A percentile compares a stretch with the other conserved stretches of the same genome.
These are phyloP conservation scores for Dictyostelium firmibasis DNA, from an alignment of 78 protist species.

Conservation along the genomic window DNA sequence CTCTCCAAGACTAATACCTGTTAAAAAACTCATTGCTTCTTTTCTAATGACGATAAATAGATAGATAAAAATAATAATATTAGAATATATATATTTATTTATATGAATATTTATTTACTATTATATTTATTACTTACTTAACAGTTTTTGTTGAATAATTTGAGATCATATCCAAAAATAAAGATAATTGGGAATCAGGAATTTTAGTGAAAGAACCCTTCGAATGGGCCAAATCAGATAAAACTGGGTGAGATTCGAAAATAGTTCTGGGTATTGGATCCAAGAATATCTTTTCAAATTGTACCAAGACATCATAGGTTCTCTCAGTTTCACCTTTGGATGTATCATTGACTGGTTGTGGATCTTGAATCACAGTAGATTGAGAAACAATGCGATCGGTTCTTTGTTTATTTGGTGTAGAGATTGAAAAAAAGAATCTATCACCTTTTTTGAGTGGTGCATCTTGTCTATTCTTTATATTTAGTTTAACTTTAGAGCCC, in stretches of 20 bases:
- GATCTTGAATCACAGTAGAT: constrained; percentile 20
- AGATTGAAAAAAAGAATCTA: constrained; percentile 43
- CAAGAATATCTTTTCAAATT: constrained; percentile 23
- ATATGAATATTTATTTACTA: no score
- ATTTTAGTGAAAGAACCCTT: constrained; percentile 25
- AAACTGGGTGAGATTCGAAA: not conserved
- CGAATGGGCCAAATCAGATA: not conserved
- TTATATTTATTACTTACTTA: not conserved
- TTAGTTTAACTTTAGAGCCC: constrained; percentile 15
- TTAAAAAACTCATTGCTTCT: constrained; percentile 53
- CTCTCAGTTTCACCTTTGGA: not conserved
- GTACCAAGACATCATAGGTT: not conserved
- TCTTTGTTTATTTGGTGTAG: not conserved
- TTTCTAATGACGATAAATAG: constrained; percentile 7
- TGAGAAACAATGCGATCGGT: constrained; percentile 21
- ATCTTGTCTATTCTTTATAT: constrained; percentile 18
- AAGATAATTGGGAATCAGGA: constrained; percentile 24
- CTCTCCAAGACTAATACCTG: constrained; percentile 55
- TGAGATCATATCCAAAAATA: constrained; percentile 5
- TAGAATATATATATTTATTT: not conserved
- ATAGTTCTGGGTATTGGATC: constrained; percentile 52
- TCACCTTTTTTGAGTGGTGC: constrained; percentile 21
- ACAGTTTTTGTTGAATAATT: not conserved
- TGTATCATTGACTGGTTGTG: not conserved
- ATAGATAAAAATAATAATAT: not conserved